A percentile compares a stretch with the other conserved stretches of the same genome.
These are phyloP conservation scores for Tanozyma kutaoensis DNA, from an alignment of 805 yeast genomes.

Conservation along the genomic window DNA sequence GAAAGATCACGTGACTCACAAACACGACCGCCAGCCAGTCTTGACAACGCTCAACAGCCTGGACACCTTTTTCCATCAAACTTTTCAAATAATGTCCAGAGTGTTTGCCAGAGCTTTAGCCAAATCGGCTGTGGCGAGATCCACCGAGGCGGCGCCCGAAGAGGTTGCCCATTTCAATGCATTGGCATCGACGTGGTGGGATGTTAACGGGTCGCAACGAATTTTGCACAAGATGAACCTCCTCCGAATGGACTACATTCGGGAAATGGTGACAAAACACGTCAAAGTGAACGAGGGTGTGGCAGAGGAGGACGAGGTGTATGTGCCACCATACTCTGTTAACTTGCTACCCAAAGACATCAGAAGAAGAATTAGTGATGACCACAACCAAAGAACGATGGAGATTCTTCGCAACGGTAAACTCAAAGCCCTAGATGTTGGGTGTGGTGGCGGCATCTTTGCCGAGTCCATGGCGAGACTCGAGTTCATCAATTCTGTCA, in stretches of 20 bases:
- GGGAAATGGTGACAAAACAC: constrained; percentile 37
- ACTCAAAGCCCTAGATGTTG: constrained; percentile 65
- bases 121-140: too few species aligned
- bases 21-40: too few species aligned
- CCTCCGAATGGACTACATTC: constrained; percentile 77
- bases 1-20: too few species aligned
- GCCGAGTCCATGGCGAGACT: constrained; percentile 79
- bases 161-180: constrained; percentile 76
- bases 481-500: constrained; percentile 45
- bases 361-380: constrained; percentile 29
- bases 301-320: constrained; percentile 31
- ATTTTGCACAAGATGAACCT: constrained; percentile 91
- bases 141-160: too few species aligned
- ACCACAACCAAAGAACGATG: constrained; percentile 35
- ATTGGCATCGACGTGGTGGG: constrained; percentile 98
- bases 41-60: too few species aligned
- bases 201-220: constrained; percentile 82
- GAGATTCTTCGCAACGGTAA: constrained; percentile 19
- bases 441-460: constrained; percentile 97
- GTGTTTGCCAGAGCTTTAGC: too few species aligned
- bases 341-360: constrained; percentile 53
- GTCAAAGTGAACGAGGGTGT: constrained; percentile 23
- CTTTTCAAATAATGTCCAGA: too few species aligned
- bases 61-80: too few species aligned
- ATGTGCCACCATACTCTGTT: constrained; percentile 66